A percentile compares a stretch with the other conserved stretches of the same genome.
Conservation (phyloP, 805 yeast species). For the Spathaspora sp. region DNA sequence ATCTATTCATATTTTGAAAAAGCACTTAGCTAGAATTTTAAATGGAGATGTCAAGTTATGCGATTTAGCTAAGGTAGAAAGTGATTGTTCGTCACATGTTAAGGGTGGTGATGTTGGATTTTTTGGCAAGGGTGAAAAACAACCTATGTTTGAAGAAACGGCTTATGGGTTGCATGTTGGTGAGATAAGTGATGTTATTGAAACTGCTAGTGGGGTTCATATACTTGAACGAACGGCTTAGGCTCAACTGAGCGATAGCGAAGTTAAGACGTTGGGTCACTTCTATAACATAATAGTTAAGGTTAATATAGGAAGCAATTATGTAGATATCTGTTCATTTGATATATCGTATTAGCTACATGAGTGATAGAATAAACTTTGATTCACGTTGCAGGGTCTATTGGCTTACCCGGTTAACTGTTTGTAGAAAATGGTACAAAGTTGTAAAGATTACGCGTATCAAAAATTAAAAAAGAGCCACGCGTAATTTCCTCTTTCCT, state of each 20-base stretch:
- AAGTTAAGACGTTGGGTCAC: not conserved
- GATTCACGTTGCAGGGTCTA: too few species aligned
- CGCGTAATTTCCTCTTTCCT: not conserved
- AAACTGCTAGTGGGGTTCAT: slow-evolving; percentile 89
- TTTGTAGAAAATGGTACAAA: too few species aligned
- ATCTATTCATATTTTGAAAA: slow-evolving; percentile 61
- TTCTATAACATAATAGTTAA: not conserved
- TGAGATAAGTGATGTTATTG: slow-evolving; percentile 78
- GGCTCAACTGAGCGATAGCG: too few species aligned
- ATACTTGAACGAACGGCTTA: slow-evolving; percentile 79
- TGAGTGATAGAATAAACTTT: too few species aligned
- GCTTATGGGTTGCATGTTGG: slow-evolving; percentile 80
- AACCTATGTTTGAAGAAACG: slow-evolving; percentile 87
- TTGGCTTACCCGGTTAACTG: too few species aligned
- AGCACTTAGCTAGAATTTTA: slow-evolving; percentile 54
- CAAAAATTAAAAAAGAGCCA: too few species aligned
- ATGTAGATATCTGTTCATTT: too few species aligned
- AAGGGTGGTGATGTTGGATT: slow-evolving; percentile 91
- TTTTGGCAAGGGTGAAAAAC: slow-evolving; percentile 91
- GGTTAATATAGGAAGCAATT: not conserved
- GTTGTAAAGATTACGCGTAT: too few species aligned
- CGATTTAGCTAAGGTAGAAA: slow-evolving; percentile 74
- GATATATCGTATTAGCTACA: too few species aligned
- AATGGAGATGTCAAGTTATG: slow-evolving; percentile 64
- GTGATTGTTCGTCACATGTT: slow-evolving; percentile 87